Percentiles rank a stretch among this genome's conserved stretches.
Conservation (phyloP, 2,329 filamentous ascomycete species). For the Nakataea oryzae region DNA sequence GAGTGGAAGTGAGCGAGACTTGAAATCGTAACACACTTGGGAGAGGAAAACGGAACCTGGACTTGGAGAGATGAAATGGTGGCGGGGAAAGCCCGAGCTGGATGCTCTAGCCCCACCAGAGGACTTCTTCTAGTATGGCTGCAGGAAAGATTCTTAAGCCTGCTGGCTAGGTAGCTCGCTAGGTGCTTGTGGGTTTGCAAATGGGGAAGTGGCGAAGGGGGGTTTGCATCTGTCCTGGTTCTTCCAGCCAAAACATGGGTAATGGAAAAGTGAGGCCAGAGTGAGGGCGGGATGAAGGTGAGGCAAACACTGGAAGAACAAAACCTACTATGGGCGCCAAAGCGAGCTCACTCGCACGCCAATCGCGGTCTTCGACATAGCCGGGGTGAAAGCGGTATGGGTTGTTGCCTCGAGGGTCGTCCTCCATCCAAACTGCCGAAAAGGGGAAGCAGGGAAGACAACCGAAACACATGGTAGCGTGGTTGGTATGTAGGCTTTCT, state of each 20-base stretch:
- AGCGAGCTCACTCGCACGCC: conserved; percentile 1
- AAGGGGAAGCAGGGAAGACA: conserved; percentile 42
- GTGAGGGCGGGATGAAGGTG: conserved; percentile 1
- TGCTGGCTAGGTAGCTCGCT: too few species aligned
- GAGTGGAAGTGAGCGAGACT: too few species aligned
- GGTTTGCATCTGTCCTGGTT: not conserved
- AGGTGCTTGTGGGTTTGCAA: too few species aligned
- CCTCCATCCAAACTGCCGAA: conserved; percentile 12
- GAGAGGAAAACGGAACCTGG: too few species aligned
- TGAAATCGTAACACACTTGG: too few species aligned
- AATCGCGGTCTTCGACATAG: conserved; percentile 30
- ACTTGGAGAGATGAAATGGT: not conserved
- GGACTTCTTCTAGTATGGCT: not conserved
- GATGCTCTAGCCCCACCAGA: not conserved
- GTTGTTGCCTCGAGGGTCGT: conserved; percentile 8
- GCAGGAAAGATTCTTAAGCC: not conserved
- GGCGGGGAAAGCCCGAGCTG: too few species aligned
- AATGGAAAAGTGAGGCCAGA: not conserved
- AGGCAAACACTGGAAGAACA: conserved; percentile 5
- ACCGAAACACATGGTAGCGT: conserved; percentile 1
- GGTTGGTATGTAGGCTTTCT: not conserved
- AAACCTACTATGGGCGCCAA: conserved; percentile 1
- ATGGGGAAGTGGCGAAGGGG: not conserved
- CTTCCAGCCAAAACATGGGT: not conserved
- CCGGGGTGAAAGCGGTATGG: conserved; percentile 1